These are phyloP conservation scores for Backusella mclennaniae DNA, from an alignment of 192 early-diverging fungal species.

Conservation along the genomic window DNA sequence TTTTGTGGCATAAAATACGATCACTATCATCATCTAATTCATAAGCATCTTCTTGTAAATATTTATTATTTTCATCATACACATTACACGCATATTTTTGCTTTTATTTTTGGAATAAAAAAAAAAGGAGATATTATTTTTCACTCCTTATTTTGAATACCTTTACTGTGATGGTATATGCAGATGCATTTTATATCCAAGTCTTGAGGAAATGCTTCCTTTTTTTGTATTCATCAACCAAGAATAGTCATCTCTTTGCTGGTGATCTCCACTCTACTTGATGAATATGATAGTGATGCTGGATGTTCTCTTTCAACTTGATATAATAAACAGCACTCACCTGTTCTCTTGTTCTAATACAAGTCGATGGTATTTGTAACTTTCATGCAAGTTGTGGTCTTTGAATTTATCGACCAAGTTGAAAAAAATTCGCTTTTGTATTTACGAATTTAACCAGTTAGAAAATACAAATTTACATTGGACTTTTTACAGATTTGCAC, in stretches of 20 bases:
- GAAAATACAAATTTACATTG: neutral
- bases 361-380: too few relatives aligned
- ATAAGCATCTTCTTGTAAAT: neutral
- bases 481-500: neutral
- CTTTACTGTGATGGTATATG: neutral
- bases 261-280: too few relatives aligned
- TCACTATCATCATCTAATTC: neutral
- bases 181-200: neutral
- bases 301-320: too few relatives aligned
- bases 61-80: neutral
- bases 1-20: neutral
- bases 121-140: neutral
- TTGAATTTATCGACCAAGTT: too few relatives aligned
- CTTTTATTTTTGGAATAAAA: neutral
- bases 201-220: too few relatives aligned
- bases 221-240: too few relatives aligned
- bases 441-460: neutral
- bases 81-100: too few relatives aligned
- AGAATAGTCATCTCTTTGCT: too few relatives aligned
- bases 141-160: neutral
- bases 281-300: too few relatives aligned
- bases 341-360: too few relatives aligned
- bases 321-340: too few relatives aligned
- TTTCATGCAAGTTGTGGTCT: too few relatives aligned
- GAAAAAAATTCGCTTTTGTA: neutral